phyloP scores from a whole-genome alignment of 225 moss, liverwort and hornwort genomes.

The Takakia lepidozioides region DNA sequence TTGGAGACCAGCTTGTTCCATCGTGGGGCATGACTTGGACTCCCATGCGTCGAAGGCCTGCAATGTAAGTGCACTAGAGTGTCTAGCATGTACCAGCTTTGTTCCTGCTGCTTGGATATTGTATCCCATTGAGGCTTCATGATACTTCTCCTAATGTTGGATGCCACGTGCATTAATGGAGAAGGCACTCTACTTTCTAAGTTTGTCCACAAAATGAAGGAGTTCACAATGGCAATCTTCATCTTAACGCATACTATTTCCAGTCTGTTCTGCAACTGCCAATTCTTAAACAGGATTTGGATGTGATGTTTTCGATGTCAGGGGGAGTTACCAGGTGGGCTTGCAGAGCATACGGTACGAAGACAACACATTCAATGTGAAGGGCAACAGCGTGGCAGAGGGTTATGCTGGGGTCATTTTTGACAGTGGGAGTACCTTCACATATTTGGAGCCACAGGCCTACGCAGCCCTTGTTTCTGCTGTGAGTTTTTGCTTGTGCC shows the following conservation, averaged over 20 bases:
- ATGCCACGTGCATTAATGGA: too few relatives aligned
- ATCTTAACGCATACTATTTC: too few relatives aligned
- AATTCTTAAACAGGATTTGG: too few relatives aligned
- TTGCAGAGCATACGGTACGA: conserved; percentile 66
- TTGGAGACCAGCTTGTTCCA: conserved; percentile 80
- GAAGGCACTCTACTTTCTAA: too few relatives aligned
- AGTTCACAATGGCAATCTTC: too few relatives aligned
- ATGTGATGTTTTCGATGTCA: too few relatives aligned
- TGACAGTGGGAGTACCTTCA: conserved; percentile 89
- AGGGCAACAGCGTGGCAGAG: conserved; percentile 11
- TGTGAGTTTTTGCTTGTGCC: conserved; percentile 27
- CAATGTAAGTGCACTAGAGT: conserved; percentile 26
- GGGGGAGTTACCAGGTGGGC: conserved; percentile 66
- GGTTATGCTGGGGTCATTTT: conserved; percentile 59
- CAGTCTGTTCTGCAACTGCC: too few relatives aligned
- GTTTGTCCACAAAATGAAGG: too few relatives aligned
- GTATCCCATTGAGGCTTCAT: too few relatives aligned
- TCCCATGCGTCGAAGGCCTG: conserved; percentile 31
- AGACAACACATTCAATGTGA: conserved; percentile 30
- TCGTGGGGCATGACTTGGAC: conserved; percentile 69
- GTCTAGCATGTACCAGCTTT: background rate
- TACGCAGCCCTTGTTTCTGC: conserved; percentile 55
- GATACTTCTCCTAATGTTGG: too few relatives aligned
- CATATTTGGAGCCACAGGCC: conserved; percentile 60
- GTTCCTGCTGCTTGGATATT: background rate